Base-by-base conservation (phyloP, 176 grass and related monocot genomes). In the Avena insularis region DNA sequence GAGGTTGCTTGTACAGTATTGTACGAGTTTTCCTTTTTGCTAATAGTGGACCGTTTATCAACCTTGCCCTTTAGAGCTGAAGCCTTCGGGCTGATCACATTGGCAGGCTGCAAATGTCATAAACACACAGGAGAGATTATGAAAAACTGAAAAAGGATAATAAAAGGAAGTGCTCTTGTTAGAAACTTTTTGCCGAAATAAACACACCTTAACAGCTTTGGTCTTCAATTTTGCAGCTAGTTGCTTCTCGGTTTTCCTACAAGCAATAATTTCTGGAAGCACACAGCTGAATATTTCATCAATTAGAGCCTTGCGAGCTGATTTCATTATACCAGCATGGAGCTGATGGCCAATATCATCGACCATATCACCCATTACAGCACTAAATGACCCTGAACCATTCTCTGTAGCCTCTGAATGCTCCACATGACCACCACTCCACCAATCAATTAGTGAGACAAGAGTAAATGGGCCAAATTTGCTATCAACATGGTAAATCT, bases 301-400 rank as follows among this genome's bases (percentile, higher is more conserved):
- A 79, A 99, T 36, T 29, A 99, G 57, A 83, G 91, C 27, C 31
- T 89, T 93, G 56, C 97, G 90, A 69, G 92, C 90, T 71, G 97
- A 91, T 94, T 99, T 99, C 94, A 99, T 91, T 87, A 99, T 94
- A 16, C 85, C 92, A 16, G 92, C 83, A 79, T 99, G 92, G 21
- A 99, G 79, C 73, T 99, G 97, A 87, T 78, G 61, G 27, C 87
- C 87, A 50, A 98, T 77, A 63, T 96, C 92, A 48, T 91, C 82
- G 54, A 89, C 68, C 73, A 90, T 65, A 5, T 91, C 90, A 89
- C 74, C 84, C 80, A 94, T 86, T 71, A 96, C 84, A 20, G 82
- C 80, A 59, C 66, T 82, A 12, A 91, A 73, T 53, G 82, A 86
- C 48, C 79, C 82, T 31, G 86, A 71, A 59, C 91, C 82, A 73